Conservation (phyloP, 73 alveolate genomes). For the Vitrella brassicaformis region DNA sequence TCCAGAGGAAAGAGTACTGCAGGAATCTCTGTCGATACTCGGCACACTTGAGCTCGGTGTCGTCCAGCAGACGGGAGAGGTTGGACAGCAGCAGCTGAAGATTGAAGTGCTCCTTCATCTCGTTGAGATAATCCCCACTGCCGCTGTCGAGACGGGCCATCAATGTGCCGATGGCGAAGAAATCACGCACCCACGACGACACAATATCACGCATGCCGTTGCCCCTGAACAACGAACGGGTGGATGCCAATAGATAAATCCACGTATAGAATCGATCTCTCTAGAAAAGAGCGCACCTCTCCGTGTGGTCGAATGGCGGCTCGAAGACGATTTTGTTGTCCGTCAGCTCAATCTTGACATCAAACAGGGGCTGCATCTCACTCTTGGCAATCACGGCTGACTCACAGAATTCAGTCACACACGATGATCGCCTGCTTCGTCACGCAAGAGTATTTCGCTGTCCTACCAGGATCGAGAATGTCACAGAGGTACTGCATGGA, state of each 20-base stretch:
- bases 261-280: too few relatives aligned
- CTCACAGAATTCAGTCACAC: neutral
- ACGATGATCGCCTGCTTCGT: neutral
- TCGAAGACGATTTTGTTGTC: slow-evolving; percentile 55
- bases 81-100: slow-evolving; percentile 44
- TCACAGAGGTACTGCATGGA: slow-evolving; percentile 54
- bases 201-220: slow-evolving; percentile 68
- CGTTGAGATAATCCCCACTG: slow-evolving; percentile 74
- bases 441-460: neutral
- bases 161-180: slow-evolving; percentile 69
- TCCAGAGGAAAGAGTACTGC: slow-evolving; percentile 80
- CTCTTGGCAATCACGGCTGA: slow-evolving; percentile 27
- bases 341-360: slow-evolving; percentile 52
- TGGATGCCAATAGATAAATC: too few relatives aligned
- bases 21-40: slow-evolving; percentile 60
- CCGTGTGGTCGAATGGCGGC: slow-evolving; percentile 56
- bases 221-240: slow-evolving; percentile 46
- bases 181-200: slow-evolving; percentile 40
- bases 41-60: slow-evolving; percentile 61
- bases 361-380: slow-evolving; percentile 61
- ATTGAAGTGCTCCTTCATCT: slow-evolving; percentile 76
- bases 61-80: slow-evolving; percentile 42
- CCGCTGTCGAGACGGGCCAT: slow-evolving; percentile 80
- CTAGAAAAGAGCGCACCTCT: too few relatives aligned
- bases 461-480: slow-evolving; percentile 17